Conservation (phyloP, 129 eudicot genomes). For the Flaveria trinervia region DNA sequence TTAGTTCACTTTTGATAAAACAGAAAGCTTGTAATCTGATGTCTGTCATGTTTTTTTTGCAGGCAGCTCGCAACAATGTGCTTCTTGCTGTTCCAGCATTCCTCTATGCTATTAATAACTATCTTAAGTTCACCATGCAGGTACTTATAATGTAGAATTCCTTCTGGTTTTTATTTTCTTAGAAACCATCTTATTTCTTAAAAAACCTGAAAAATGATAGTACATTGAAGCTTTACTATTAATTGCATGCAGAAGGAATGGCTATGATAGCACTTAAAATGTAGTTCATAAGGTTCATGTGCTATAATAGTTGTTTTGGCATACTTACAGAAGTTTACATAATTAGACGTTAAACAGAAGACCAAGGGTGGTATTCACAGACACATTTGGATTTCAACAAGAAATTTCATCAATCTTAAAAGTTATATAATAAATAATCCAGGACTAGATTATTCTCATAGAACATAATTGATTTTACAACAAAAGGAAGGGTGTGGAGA, state of each 20-base stretch:
- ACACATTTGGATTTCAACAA: not conserved
- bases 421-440: not conserved
- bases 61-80: conserved; percentile 98
- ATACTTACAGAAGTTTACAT: not conserved
- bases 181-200: not conserved
- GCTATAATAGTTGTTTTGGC: conserved; percentile 1
- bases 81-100: conserved; percentile 99
- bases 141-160: conserved; percentile 38
- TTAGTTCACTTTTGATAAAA: not conserved
- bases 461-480: not conserved
- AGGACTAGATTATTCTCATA: not conserved
- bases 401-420: not conserved
- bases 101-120: conserved; percentile 93
- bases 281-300: not conserved
- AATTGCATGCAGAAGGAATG: conserved; percentile 6
- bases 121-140: conserved; percentile 98
- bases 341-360: not conserved
- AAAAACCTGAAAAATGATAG: conserved; percentile 14
- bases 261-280: conserved; percentile 10
- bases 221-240: conserved; percentile 2
- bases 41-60: conserved; percentile 32
- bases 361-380: not conserved
- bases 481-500: not conserved
- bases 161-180: conserved; percentile 1
- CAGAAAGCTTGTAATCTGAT: conserved; percentile 19